Evolutionary conservation across 495 filamentous ascomycete species (phyloP).

Genomic region (Podospora conica): DNA sequence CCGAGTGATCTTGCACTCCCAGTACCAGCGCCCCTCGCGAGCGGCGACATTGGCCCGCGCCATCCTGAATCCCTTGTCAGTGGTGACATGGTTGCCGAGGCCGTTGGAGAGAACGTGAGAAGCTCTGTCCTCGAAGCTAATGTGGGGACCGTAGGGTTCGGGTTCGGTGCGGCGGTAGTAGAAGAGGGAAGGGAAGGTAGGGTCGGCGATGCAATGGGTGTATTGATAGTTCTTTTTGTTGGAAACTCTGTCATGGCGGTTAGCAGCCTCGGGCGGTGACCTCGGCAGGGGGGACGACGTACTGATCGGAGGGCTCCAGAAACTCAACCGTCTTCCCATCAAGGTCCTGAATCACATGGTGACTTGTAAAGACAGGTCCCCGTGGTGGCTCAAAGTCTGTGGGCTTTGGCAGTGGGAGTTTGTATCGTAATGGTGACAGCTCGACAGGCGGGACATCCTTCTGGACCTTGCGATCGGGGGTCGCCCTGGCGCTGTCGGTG

Average conservation of each 20-base stretch:
- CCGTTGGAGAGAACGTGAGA: conserved; percentile 65
- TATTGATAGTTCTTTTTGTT: conserved; percentile 93
- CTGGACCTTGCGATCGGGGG: conserved; percentile 51
- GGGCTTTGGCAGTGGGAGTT: conserved; percentile 50
- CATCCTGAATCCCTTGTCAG: conserved; percentile 77
- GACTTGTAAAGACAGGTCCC: conserved; percentile 47
- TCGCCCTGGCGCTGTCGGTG: conserved; percentile 43
- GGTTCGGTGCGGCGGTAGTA: conserved; percentile 87
- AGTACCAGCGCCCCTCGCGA: conserved; percentile 88
- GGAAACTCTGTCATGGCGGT: conserved; percentile 54
- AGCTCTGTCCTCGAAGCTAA: conserved; percentile 89
- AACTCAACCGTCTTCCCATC: conserved; percentile 50
- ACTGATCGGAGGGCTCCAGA: conserved; percentile 61
- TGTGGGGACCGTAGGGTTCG: conserved; percentile 68
- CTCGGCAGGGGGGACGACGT: conserved; percentile 16
- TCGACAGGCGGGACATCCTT: conserved; percentile 40
- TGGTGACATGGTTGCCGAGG: conserved; percentile 55
- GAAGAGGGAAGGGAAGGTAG: conserved; percentile 74
- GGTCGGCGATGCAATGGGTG: conserved; percentile 83
- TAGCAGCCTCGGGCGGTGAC: not conserved
- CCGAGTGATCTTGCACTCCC: conserved; percentile 82
- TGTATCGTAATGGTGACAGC: conserved; percentile 50
- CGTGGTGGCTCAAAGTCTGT: conserved; percentile 54
- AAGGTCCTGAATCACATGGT: conserved; percentile 40
- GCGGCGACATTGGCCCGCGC: conserved; percentile 84